Evolutionary conservation across 352 stramenopile genomes (phyloP).

Genomic region (Hyaloperonospora brassicae): DNA sequence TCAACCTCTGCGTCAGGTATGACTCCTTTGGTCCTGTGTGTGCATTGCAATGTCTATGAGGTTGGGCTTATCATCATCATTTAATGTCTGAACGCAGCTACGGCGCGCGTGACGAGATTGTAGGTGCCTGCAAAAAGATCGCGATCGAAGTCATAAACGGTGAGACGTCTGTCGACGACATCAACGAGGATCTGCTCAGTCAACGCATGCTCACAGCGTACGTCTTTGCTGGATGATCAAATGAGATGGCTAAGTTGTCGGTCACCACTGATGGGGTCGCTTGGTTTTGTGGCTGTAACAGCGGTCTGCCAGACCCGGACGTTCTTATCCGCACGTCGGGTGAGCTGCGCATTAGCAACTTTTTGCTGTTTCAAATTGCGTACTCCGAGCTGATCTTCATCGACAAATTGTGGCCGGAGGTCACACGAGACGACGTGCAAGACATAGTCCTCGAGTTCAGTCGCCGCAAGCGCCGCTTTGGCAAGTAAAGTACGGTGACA

Average conservation of each 20-base stretch:
- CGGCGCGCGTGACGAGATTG: conserved; percentile 93
- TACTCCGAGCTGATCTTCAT: conserved; percentile 95
- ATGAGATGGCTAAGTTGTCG: not conserved
- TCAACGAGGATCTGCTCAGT: conserved; percentile 74
- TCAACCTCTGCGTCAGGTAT: conserved; percentile 83
- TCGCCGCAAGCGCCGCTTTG: conserved; percentile 82
- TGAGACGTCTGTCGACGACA: conserved; percentile 48
- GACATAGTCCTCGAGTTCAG: conserved; percentile 81
- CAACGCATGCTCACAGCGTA: conserved; percentile 77
- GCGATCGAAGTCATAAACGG: conserved; percentile 73
- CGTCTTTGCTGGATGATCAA: conserved; percentile 11
- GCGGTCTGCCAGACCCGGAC: conserved; percentile 86
- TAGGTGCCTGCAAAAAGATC: conserved; percentile 85
- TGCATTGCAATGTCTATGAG: not conserved
- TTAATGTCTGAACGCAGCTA: conserved; percentile 79
- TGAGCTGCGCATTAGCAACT: conserved; percentile 93
- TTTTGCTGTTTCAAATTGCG: conserved; percentile 92
- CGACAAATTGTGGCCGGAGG: conserved; percentile 93
- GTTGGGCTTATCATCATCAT: conserved; percentile 16
- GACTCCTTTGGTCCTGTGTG: not conserved
- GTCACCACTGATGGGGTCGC: not conserved
- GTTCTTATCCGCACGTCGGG: conserved; percentile 93
- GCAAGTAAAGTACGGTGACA: conserved; percentile 45
- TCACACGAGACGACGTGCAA: conserved; percentile 78
- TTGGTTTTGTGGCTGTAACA: conserved; percentile 24